A percentile compares a stretch with the other conserved stretches of the same genome.
These are phyloP conservation scores for Camillea tinctor DNA, from an alignment of 2,329 filamentous ascomycete species.

Conservation along the genomic window DNA sequence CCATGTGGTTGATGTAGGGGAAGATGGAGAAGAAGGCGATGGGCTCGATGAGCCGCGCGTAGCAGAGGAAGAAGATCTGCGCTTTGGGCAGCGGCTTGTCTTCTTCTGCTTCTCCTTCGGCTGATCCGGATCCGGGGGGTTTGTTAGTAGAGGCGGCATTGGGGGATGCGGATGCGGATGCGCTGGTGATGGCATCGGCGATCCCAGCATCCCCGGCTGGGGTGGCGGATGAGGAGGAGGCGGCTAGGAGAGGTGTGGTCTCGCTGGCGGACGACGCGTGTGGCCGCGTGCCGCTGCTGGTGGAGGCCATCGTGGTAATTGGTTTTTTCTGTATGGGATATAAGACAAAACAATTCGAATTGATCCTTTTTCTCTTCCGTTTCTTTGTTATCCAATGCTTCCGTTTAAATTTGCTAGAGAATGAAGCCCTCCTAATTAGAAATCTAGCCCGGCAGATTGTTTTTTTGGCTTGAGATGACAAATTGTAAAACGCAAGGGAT, in stretches of 20 bases:
- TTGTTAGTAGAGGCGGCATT: no score
- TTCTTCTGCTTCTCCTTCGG: slow-evolving; percentile 16
- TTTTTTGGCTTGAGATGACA: not conserved
- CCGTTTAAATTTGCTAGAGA: not conserved
- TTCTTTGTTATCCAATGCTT: not conserved
- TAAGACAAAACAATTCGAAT: no score
- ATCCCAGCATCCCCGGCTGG: not conserved
- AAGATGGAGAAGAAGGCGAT: slow-evolving; percentile 84
- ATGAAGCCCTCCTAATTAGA: no score
- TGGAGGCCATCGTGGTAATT: not conserved
- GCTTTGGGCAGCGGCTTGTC: slow-evolving; percentile 53
- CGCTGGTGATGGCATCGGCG: slow-evolving; percentile 1
- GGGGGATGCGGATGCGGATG: no score
- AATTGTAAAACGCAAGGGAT: no score
- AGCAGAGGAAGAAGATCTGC: slow-evolving; percentile 75
- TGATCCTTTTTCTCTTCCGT: not conserved
- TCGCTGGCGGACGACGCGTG: slow-evolving; percentile 11
- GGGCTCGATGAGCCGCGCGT: slow-evolving; percentile 69
- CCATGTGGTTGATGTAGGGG: slow-evolving; percentile 78
- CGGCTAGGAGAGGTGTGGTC: slow-evolving; percentile 13
- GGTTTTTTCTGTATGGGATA: no score
- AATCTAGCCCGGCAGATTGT: not conserved
- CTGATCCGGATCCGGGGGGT: no score
- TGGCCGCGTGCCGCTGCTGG: not conserved
- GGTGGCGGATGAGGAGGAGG: slow-evolving; percentile 4